Conservation (phyloP, 2,329 filamentous ascomycete species). For the Trichophyton schoenleinii region DNA sequence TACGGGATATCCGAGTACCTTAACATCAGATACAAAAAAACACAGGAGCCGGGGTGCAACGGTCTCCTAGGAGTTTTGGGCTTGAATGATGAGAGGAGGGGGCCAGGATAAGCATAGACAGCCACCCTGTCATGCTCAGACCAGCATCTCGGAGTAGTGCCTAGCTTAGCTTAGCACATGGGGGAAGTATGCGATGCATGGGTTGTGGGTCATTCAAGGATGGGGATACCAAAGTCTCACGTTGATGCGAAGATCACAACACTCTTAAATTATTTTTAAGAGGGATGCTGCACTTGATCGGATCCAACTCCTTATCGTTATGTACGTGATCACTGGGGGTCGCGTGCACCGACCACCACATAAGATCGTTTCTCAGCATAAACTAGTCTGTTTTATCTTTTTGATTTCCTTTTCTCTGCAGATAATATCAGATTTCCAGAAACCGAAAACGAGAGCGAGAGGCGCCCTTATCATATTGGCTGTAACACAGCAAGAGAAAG, state of each 20-base stretch:
- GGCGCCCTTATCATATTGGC: background rate
- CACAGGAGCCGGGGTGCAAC: background rate
- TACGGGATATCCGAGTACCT: slow-evolving; percentile 4
- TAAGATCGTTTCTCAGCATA: slow-evolving; percentile 1
- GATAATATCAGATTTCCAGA: background rate
- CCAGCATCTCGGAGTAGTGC: slow-evolving; percentile 6
- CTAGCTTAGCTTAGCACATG: slow-evolving; percentile 5
- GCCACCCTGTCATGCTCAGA: slow-evolving; percentile 5
- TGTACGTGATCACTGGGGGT: background rate
- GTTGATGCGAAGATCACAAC: slow-evolving; percentile 5
- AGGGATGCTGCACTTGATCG: background rate
- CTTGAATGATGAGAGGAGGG: background rate
- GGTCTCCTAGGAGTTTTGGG: background rate
- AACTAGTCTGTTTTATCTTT: background rate
- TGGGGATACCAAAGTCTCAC: slow-evolving; percentile 1
- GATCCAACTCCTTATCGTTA: background rate
- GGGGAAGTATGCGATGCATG: slow-evolving; percentile 3
- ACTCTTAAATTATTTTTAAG: slow-evolving; percentile 1
- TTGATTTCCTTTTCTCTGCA: background rate
- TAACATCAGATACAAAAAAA: background rate
- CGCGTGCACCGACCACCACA: background rate
- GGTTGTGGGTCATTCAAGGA: slow-evolving; percentile 3
- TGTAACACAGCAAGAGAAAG: slow-evolving; percentile 1
- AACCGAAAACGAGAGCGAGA: background rate
- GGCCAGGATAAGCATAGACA: slow-evolving; percentile 4